Conservation (phyloP, 2,329 filamentous ascomycete species). For the Claviceps purpurea region DNA sequence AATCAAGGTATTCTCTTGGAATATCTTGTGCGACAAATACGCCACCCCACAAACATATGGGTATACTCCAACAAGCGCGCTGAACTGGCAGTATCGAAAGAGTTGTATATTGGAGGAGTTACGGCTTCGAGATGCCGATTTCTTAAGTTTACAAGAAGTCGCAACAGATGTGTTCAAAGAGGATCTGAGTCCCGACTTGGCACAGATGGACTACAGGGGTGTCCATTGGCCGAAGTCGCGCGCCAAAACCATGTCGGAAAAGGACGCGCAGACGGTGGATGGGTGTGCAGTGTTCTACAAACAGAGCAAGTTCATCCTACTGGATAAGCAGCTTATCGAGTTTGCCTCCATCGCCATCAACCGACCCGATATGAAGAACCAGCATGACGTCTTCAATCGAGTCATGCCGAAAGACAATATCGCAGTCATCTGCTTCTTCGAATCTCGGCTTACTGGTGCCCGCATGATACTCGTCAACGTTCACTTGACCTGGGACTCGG, state of each 20-base stretch:
- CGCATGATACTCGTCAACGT: conserved; percentile 87
- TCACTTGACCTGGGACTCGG: conserved; percentile 90
- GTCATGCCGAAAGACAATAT: conserved; percentile 99
- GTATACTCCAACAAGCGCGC: conserved; percentile 70
- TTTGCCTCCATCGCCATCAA: conserved; percentile 88
- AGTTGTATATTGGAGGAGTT: conserved; percentile 76
- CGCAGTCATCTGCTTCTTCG: conserved; percentile 80
- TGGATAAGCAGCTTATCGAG: conserved; percentile 90
- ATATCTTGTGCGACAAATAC: conserved; percentile 89
- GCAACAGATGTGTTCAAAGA: conserved; percentile 86
- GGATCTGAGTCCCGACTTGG: conserved; percentile 77
- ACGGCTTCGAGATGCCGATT: conserved; percentile 65
- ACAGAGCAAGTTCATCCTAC: conserved; percentile 79
- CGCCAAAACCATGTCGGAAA: conserved; percentile 82
- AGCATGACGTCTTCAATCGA: conserved; percentile 95
- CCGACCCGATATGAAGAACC: conserved; percentile 89
- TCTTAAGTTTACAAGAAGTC: conserved; percentile 87
- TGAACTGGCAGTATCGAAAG: conserved; percentile 79
- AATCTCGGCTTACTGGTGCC: conserved; percentile 81
- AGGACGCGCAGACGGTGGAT: conserved; percentile 80
- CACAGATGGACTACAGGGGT: conserved; percentile 81
- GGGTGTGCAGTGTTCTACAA: conserved; percentile 97
- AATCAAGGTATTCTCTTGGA: conserved; percentile 83
- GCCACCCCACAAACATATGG: conserved; percentile 77
- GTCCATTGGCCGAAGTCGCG: conserved; percentile 85